phyloP scores from a whole-genome alignment of 306 rosid species.

The Prunus dulcis region DNA sequence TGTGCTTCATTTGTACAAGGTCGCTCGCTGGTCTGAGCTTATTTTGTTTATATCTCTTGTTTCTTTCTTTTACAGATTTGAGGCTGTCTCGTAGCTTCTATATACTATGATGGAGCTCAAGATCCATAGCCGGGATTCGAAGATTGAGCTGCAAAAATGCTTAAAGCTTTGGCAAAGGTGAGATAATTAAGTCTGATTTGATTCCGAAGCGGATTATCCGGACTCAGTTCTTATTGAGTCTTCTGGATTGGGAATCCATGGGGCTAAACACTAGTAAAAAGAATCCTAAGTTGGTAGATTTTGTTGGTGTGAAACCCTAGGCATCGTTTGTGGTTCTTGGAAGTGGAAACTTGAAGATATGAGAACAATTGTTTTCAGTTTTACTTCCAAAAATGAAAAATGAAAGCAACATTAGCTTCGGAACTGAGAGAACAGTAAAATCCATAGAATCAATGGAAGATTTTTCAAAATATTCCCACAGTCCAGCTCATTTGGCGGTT shows the following conservation, averaged over 20 bases:
- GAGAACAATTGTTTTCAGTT: conserved; percentile 17
- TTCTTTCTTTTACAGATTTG: conserved; percentile 49
- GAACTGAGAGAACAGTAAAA: conserved; percentile 33
- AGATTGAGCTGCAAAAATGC: conserved; percentile 22
- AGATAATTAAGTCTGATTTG: conserved; percentile 26
- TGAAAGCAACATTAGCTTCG: conserved; percentile 47
- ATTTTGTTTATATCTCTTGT: conserved; percentile 19
- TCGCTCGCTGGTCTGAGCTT: conserved; percentile 8
- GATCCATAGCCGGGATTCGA: conserved; percentile 33
- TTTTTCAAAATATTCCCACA: conserved; percentile 66
- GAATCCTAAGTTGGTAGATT: conserved; percentile 31
- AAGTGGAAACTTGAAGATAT: conserved; percentile 21
- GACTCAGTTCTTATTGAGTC: conserved; percentile 20
- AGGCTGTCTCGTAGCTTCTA: conserved; percentile 23
- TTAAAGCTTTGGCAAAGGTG: conserved; percentile 19
- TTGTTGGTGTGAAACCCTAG: conserved; percentile 20
- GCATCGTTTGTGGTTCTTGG: conserved; percentile 21
- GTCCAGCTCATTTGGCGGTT: conserved; percentile 89
- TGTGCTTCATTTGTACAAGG: conserved; percentile 3
- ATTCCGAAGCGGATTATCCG: not conserved
- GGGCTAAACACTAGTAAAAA: conserved; percentile 23
- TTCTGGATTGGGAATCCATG: conserved; percentile 21
- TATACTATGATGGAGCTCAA: conserved; percentile 25
- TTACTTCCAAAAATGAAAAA: conserved; percentile 27
- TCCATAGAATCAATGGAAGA: conserved; percentile 61